These are phyloP conservation scores for Quercus alba DNA, from an alignment of 306 rosid species.

Conservation along the genomic window DNA sequence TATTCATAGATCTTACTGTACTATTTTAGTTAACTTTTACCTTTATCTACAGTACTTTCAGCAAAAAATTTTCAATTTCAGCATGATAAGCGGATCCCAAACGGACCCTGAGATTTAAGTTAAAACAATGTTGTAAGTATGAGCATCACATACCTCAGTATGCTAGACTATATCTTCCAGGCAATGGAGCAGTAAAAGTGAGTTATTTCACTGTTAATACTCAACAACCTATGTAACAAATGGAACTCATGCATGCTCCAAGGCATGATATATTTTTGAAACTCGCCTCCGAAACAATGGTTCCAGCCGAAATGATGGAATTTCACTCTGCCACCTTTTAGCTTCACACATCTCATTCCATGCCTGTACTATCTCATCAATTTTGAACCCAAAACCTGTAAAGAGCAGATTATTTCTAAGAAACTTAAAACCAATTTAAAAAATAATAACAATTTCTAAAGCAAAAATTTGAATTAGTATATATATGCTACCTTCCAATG, in stretches of 20 bases:
- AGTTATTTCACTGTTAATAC: constrained; percentile 15
- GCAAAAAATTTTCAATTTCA: too few species aligned
- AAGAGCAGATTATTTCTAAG: constrained; percentile 2
- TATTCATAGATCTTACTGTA: rapidly evolving
- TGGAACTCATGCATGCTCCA: constrained; percentile 54
- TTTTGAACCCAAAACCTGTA: constrained; percentile 73
- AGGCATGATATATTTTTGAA: constrained; percentile 62
- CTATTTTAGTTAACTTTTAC: too few species aligned
- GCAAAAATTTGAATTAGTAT: constrained; percentile 9
- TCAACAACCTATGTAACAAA: constrained; percentile 13
- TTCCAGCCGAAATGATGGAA: constrained; percentile 83
- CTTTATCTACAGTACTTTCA: too few species aligned
- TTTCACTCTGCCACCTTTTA: constrained; percentile 58
- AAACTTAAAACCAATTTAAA: not conserved
- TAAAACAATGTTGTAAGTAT: not conserved
- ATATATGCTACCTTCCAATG: constrained; percentile 53
- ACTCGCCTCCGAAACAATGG: constrained; percentile 74
- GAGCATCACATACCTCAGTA: constrained; percentile 41
- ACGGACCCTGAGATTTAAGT: not conserved
- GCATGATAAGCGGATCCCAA: rapidly evolving
- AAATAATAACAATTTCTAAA: not conserved
- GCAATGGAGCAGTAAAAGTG: constrained; percentile 25
- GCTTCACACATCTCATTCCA: constrained; percentile 94
- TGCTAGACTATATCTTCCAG: constrained; percentile 22
- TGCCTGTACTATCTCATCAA: constrained; percentile 81